phyloP scores from a whole-genome alignment of 306 rosid species.

The Albizia julibrissin region DNA sequence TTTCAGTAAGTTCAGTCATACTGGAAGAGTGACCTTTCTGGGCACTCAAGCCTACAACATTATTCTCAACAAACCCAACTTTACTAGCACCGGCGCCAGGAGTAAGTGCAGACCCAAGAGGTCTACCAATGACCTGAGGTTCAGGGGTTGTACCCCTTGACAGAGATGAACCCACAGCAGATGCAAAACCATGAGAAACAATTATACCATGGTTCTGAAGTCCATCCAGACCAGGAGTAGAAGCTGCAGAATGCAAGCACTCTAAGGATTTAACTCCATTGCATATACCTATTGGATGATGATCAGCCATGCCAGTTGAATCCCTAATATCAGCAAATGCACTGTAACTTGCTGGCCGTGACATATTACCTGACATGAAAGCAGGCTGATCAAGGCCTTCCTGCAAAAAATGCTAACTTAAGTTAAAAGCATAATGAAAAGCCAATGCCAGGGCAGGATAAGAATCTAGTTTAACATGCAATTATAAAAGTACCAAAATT shows the following conservation, averaged over 20 bases:
- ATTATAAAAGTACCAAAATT: conserved; percentile 18
- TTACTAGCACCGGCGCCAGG: conserved; percentile 65
- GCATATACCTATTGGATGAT: conserved; percentile 33
- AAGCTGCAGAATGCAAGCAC: conserved; percentile 56
- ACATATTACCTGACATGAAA: conserved; percentile 57
- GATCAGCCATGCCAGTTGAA: conserved; percentile 50
- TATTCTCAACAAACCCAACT: conserved; percentile 52
- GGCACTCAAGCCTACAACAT: conserved; percentile 45
- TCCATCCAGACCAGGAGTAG: conserved; percentile 54
- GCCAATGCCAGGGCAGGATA: conserved; percentile 22
- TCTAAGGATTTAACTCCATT: conserved; percentile 60
- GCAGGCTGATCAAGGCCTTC: conserved; percentile 76
- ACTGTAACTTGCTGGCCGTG: conserved; percentile 67
- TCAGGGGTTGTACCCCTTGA: conserved; percentile 81
- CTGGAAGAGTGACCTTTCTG: conserved; percentile 58
- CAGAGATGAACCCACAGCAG: conserved; percentile 62
- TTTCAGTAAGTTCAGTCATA: conserved; percentile 56
- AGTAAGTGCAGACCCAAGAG: conserved; percentile 61
- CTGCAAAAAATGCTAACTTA: conserved; percentile 52
- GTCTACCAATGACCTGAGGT: conserved; percentile 63
- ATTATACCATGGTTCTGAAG: conserved; percentile 58
- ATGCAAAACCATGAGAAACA: conserved; percentile 54
- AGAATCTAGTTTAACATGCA: conserved; percentile 24
- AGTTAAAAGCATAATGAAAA: conserved; percentile 31
- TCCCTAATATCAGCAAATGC: conserved; percentile 66